phyloP scores from a whole-genome alignment of 2,329 filamentous ascomycete genomes.

The Trichoderma hamatum region DNA sequence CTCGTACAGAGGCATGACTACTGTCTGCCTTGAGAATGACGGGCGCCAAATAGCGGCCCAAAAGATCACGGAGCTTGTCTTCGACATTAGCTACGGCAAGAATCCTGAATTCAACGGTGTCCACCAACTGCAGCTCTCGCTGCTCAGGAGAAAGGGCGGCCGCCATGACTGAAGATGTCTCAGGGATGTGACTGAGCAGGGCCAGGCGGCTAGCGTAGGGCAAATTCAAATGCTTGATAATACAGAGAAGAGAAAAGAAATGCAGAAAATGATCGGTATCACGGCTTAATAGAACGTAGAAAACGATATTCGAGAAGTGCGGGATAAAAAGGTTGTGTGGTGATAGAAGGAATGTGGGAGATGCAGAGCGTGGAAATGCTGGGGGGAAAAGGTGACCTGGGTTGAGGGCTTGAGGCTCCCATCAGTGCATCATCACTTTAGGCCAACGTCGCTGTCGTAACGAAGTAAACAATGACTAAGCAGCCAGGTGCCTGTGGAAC shows the following conservation, averaged over 20 bases:
- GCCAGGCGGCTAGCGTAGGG: neutral
- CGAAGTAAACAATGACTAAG: slow-evolving; percentile 24
- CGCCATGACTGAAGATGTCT: slow-evolving; percentile 39
- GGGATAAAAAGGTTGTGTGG: neutral
- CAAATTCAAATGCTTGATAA: neutral
- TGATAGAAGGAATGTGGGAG: neutral
- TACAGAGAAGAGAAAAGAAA: neutral
- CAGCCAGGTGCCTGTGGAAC: slow-evolving; percentile 11
- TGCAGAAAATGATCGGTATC: neutral
- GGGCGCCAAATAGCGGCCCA: slow-evolving; percentile 78
- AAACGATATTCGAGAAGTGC: neutral
- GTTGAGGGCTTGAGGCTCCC: slow-evolving; percentile 17
- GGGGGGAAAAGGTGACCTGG: neutral
- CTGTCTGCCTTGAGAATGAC: slow-evolving; percentile 86
- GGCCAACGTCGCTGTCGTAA: slow-evolving; percentile 21
- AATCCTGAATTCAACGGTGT: slow-evolving; percentile 84
- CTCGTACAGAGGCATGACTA: slow-evolving; percentile 76
- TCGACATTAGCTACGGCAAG: slow-evolving; percentile 79
- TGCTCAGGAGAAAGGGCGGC: slow-evolving; percentile 54
- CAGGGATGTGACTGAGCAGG: slow-evolving; percentile 3
- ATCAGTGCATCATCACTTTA: slow-evolving; percentile 24
- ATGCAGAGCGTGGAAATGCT: neutral
- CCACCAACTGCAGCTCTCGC: slow-evolving; percentile 79
- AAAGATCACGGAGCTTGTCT: slow-evolving; percentile 74
- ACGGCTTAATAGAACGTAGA: neutral